Percentiles rank a stretch among this genome's conserved stretches.
Conservation (phyloP, 331 rosid genomes). For the Acacia pycnantha region DNA sequence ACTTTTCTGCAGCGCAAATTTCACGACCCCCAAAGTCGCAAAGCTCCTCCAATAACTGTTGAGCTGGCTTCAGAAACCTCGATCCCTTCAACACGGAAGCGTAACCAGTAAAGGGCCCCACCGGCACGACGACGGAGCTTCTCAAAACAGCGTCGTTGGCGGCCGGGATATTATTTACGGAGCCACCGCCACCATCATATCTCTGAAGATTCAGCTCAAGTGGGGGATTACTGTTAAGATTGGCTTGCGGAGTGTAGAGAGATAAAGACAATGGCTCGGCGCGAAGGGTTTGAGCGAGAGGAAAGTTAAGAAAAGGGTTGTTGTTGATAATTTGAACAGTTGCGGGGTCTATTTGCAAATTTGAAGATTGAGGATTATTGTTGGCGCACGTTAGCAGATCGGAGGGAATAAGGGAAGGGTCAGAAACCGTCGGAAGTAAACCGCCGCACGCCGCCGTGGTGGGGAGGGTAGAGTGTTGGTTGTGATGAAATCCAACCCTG, state of each 20-base stretch:
- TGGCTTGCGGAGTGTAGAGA: conserved; percentile 14
- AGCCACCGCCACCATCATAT: neutral
- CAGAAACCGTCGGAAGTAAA: conserved; percentile 44
- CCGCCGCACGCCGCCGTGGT: conserved; percentile 35
- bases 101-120: conserved; percentile 74
- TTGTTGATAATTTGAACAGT: conserved; percentile 37
- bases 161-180: neutral
- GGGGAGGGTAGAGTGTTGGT: conserved; percentile 25
- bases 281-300: conserved; percentile 38
- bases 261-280: conserved; percentile 71
- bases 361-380: neutral
- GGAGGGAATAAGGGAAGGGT: conserved; percentile 52
- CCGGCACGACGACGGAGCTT: conserved; percentile 49
- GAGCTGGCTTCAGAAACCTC: conserved; percentile 76
- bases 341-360: conserved; percentile 44
- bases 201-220: conserved; percentile 31
- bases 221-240: neutral
- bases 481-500: conserved; percentile 42
- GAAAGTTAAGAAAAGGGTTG: conserved; percentile 38
- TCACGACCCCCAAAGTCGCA: conserved; percentile 48
- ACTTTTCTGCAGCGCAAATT: conserved; percentile 27
- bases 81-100: conserved; percentile 75
- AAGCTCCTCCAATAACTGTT: conserved; percentile 63
- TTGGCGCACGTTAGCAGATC: conserved; percentile 36
- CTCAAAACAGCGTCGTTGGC: conserved; percentile 26